Base-by-base conservation (phyloP, 2,329 filamentous ascomycete species). In the Fusarium sp. region DNA sequence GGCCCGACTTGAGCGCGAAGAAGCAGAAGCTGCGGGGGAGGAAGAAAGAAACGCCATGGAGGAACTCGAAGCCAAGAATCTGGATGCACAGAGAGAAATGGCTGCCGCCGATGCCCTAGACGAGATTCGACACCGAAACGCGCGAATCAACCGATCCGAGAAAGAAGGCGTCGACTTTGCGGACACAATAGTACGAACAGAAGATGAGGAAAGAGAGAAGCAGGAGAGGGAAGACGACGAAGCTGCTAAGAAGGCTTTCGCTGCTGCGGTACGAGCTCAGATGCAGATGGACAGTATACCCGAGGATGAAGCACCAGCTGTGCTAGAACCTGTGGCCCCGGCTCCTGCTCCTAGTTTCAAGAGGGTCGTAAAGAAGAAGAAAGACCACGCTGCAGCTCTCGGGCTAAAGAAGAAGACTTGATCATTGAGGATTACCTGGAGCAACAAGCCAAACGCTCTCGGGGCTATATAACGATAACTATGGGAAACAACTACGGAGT, bases 51-150 rank as follows among this genome's bases (percentile, higher is more conserved):
- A 98, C 79, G 93, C 94, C 24, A 99, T 99, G 97, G 92, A 92
- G 61, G 94, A 98, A 78, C 82, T 99, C 48, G 96, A 99, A 82
- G 91, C 92, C 69, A 98, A 98, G 83, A 97, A 95, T 58, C 83
- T 92, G 24, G 96, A 99, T 79, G 94, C 94, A 2, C 94, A 96
- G 83, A 87, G 92, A 42, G 96, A 99, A 81, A 99, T 99, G 94
- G 93, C 92, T 20, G 93, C 98, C 46, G 96, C 96, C 3, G 96
- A 99, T 83, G 95, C 94, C 10, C 83, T 99, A 58, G 96, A 99
- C 79, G 94, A 98, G 82, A 98, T 99, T 61, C 86, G 95, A 59
- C 95, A 93, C 55, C 85, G 95, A 70, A 99, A 99, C 81, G 96
- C 96, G 10, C 86, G 94, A 69, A 90, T 96, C 52, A 93, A 97